A percentile compares a stretch with the other conserved stretches of the same genome.
These are phyloP conservation scores for Samsoniella hepiali DNA, from an alignment of 2,329 filamentous ascomycete species.

Conservation along the genomic window DNA sequence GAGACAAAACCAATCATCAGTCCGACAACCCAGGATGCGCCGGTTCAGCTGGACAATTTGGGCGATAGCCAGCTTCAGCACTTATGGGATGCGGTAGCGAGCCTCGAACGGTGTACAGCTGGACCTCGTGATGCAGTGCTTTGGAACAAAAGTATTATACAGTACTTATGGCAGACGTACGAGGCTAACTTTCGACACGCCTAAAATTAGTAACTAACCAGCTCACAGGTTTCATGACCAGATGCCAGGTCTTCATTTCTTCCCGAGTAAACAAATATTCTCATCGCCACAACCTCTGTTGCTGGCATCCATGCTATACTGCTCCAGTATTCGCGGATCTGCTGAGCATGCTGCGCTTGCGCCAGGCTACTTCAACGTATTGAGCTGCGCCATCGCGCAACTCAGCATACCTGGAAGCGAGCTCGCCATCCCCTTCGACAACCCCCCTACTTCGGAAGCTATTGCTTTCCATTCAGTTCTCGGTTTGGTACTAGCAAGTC, in stretches of 20 bases:
- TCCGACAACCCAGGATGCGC: constrained; percentile 21
- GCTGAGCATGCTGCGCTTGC: constrained; percentile 35
- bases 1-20: background rate
- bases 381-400: constrained; percentile 40
- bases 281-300: constrained; percentile 41
- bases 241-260: constrained; percentile 44
- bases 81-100: constrained; percentile 31
- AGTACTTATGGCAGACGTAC: constrained; percentile 33
- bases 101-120: constrained; percentile 28
- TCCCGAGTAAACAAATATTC: constrained; percentile 41
- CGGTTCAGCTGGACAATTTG: constrained; percentile 14
- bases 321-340: constrained; percentile 34
- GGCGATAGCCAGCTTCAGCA: constrained; percentile 21
- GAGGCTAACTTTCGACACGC: background rate
- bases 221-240: constrained; percentile 39
- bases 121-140: constrained; percentile 27
- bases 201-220: constrained; percentile 19
- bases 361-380: constrained; percentile 37
- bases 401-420: constrained; percentile 35
- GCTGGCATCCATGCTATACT: constrained; percentile 44
- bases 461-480: constrained; percentile 43
- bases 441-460: constrained; percentile 31
- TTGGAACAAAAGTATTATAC: constrained; percentile 33
- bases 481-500: constrained; percentile 39
- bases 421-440: constrained; percentile 26